Evolutionary conservation across 495 filamentous ascomycete species (phyloP), one percentile per base, ranked within the genome.

Genomic region (Diplogelasinospora grovesii): DNA sequence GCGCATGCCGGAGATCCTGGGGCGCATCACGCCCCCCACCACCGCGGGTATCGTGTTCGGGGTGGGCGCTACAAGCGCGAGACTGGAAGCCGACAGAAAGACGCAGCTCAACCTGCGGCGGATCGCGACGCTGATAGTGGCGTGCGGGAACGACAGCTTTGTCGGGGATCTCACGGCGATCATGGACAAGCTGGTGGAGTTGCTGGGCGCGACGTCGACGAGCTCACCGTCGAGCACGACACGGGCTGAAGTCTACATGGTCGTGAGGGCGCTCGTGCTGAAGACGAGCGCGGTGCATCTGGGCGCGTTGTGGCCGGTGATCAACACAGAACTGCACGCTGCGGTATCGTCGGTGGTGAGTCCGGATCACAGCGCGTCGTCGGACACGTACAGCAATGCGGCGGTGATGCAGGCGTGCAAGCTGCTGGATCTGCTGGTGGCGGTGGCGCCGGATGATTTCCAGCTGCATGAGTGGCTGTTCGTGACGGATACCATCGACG

Each of bases 31-130:
- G 5, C 74, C 89, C 3, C 92, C 92, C 7, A 87, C 87, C 11
- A 85, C 92, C n/a, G 93, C 92, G 0, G 93, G 92, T 11, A 94
- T 97, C 40, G 87, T 99, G 59, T 99, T 99, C 47, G 92, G 92
- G 16, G 92, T 99, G 4, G 92, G 92, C 36, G 93, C 92, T 5
- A 89, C 85, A 23, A 90, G 89, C 16, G 92, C 92, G n/a, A 74
- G 92, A 43, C 69, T 88, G 29, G 92, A 99, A 65, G 88, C 92
- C 7, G 92, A 99, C 61, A 83, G 89, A 36, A 92, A 83, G 60
- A 85, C 89, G 6, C 90, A 96, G 54, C 76, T 95, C 24, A 95
- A 89, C 56, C 78, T 99, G 9, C 83, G 88, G 7, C 76, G 92
- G 37, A 78, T 93, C 37, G 78, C 87, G 15, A 65, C 85, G 16